Evolutionary conservation across 345 rosid species (phyloP), one percentile per base, ranked within the genome.

Genomic region (Eucalyptus tenuipes): DNA sequence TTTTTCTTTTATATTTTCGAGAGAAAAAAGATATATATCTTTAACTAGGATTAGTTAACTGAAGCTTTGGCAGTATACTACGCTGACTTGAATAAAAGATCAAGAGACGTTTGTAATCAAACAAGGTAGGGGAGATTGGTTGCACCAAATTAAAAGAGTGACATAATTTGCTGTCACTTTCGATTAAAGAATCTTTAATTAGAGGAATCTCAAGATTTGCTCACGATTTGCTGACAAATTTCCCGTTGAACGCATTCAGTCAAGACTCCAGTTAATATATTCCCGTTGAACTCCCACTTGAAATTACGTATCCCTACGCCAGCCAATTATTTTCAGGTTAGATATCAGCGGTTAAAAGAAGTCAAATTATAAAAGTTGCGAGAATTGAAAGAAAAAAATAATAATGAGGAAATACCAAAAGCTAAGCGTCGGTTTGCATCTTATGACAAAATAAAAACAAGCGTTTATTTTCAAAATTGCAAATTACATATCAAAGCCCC

Each of bases 131-230:
- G 27, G 33, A 87, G 66, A 80, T 86, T 33, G 85, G 86, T 31
- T 88, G 42, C 29, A 61, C 48, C 80, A 57, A 55, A 75, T 37
- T 55, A 57, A 55, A 55, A 86, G 75, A 88, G 75, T 75, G 47
- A 50, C 61, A 37, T 8, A 22, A 59, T 87, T 88, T 85, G 94
- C 90, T 90, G 94, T 90, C 89, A 87, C 49, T 86, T 91, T 90
- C 91, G 25, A 49, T 81, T 68, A 89, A 88, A 61, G 88, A 87
- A 88, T 75, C n/a, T 89, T 49, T 27, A 33, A n/a, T 53, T 86
- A 49, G 53, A 84, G 85, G 92, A 91, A 90, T 90, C 92, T 91
- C 92, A 82, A 88, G 92, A 92, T 93, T 90, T 91, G 90, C 88
- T 48, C 55, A 87, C 17, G 92, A 92, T 92, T 91, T 91, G 64